These are phyloP conservation scores for Alliaria petiolata DNA, from an alignment of 345 rosid species.

Conservation along the genomic window DNA sequence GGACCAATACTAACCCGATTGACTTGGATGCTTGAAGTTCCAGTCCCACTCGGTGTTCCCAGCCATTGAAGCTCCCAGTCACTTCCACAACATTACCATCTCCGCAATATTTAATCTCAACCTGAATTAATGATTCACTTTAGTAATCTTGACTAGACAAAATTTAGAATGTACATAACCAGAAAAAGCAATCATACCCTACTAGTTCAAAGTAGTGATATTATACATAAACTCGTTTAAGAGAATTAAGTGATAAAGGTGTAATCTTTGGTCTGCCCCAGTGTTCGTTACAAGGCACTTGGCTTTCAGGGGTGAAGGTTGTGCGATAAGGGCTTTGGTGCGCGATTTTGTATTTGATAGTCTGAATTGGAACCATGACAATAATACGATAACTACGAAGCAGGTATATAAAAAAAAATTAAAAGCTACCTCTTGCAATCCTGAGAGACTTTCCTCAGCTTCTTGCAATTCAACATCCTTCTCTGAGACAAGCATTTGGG, in stretches of 20 bases:
- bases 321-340: background rate
- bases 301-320: background rate
- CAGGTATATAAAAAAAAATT: background rate
- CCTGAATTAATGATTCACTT: conserved; percentile 37
- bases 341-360: background rate
- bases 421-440: conserved; percentile 64
- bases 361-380: background rate
- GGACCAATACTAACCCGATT: conserved; percentile 27
- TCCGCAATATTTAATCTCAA: conserved; percentile 64
- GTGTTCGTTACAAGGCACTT: background rate
- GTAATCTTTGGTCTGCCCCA: background rate
- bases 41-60: conserved; percentile 79
- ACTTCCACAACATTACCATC: conserved; percentile 88
- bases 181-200: background rate
- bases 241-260: background rate
- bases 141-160: background rate
- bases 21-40: conserved; percentile 56
- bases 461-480: conserved; percentile 72
- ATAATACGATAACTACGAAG: background rate
- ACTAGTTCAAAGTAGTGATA: background rate
- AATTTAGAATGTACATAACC: background rate
- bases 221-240: background rate
- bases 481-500: conserved; percentile 58
- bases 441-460: conserved; percentile 81
- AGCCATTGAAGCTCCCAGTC: conserved; percentile 92